A percentile compares a stretch with the other conserved stretches of the same genome.
These are phyloP conservation scores for Coprinopsis cinerea DNA, from an alignment of 768 basidiomycete genomes.

Conservation along the genomic window DNA sequence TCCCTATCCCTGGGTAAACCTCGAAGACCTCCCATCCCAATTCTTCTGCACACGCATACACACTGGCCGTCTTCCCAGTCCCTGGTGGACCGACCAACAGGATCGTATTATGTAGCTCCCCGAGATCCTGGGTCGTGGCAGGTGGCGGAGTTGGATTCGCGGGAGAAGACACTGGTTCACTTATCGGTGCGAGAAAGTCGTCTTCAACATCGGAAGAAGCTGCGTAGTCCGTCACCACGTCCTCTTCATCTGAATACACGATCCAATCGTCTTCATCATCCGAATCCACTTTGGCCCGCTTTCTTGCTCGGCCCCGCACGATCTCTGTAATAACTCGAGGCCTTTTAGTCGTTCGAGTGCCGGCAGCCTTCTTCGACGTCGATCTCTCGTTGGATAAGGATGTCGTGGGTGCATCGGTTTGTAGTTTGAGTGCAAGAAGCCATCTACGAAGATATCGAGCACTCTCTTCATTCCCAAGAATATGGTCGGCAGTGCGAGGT, in stretches of 20 bases:
- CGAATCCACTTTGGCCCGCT: conserved; percentile 47
- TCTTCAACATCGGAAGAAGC: background rate
- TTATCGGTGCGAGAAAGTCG: conserved; percentile 1
- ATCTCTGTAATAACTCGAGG: conserved; percentile 54
- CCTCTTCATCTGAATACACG: conserved; percentile 36
- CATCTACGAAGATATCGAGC: conserved; percentile 73
- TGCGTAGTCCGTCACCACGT: conserved; percentile 28
- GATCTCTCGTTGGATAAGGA: conserved; percentile 2
- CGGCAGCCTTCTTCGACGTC: conserved; percentile 14
- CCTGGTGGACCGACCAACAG: conserved; percentile 80
- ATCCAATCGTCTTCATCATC: conserved; percentile 62
- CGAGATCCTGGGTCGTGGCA: conserved; percentile 19
- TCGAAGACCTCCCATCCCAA: conserved; percentile 96
- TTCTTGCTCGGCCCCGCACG: conserved; percentile 39
- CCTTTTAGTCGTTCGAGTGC: conserved; percentile 40
- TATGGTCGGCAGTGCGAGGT: conserved; percentile 65
- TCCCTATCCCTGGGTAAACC: conserved; percentile 94
- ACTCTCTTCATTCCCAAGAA: conserved; percentile 71
- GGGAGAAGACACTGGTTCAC: conserved; percentile 2
- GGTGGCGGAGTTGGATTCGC: conserved; percentile 3
- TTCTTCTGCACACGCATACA: conserved; percentile 92
- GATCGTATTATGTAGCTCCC: conserved; percentile 76
- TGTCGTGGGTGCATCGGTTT: conserved; percentile 26
- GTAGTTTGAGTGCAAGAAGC: conserved; percentile 65
- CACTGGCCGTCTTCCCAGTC: conserved; percentile 84